These are phyloP conservation scores for Yamadazyma kitorensis DNA, from an alignment of 805 yeast genomes.

Conservation along the genomic window DNA sequence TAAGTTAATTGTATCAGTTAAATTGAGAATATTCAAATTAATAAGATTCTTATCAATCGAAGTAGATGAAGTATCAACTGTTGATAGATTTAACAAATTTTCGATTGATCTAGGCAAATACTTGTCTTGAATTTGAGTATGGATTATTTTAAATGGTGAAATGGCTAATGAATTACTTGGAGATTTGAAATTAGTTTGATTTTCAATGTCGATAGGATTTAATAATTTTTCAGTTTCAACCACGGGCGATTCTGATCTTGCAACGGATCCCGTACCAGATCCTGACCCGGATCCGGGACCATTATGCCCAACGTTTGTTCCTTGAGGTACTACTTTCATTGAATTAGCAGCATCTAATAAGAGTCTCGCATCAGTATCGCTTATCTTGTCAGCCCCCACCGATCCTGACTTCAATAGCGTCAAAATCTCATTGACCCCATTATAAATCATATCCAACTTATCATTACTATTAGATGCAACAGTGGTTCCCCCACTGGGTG, in stretches of 20 bases:
- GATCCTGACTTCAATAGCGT: conserved; percentile 16
- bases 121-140: conserved; percentile 24
- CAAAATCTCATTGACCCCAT: conserved; percentile 35
- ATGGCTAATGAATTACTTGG: conserved; percentile 36
- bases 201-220: conserved; percentile 21
- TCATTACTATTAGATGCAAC: conserved; percentile 6
- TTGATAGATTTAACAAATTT: conserved; percentile 22
- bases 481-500: neutral
- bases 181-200: conserved; percentile 19
- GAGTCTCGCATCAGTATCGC: conserved; percentile 22
- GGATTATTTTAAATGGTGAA: conserved; percentile 45
- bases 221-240: conserved; percentile 1
- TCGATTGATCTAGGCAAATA: conserved; percentile 35
- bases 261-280: neutral
- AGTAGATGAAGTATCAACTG: conserved; percentile 4
- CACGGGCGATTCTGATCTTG: neutral
- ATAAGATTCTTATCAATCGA: conserved; percentile 45
- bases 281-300: neutral
- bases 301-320: too few species aligned
- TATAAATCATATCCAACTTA: conserved; percentile 31
- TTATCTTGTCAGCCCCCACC: conserved; percentile 3
- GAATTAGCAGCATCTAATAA: conserved; percentile 26
- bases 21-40: conserved; percentile 45
- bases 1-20: conserved; percentile 47
- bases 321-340: conserved; percentile 15